phyloP scores from a whole-genome alignment of 352 stramenopile genomes.

The Pythium phragmiticola region DNA sequence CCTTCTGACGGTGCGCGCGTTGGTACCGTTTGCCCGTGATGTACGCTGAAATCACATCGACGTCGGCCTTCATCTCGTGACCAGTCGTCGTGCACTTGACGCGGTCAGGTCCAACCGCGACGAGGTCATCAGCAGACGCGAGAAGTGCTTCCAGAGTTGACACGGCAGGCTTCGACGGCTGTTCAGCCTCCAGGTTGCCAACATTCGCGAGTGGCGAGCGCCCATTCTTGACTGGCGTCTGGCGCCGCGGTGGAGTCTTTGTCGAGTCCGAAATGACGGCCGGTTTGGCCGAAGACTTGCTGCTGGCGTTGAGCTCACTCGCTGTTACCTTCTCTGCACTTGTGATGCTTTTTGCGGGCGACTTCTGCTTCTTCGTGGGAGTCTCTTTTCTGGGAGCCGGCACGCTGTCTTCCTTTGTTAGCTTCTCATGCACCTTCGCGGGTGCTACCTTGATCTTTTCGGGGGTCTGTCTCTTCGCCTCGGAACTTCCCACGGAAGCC shows the following conservation, averaged over 20 bases:
- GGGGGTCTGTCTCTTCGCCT: background rate
- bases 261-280: background rate
- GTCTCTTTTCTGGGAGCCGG: background rate
- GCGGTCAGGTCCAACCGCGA: slow-evolving; percentile 42
- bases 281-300: background rate
- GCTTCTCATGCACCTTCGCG: background rate
- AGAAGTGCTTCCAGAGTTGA: slow-evolving; percentile 44
- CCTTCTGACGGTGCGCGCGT: slow-evolving; percentile 36
- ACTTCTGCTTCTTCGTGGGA: background rate
- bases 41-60: slow-evolving; percentile 48
- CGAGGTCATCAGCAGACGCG: slow-evolving; percentile 36
- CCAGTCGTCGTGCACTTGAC: slow-evolving; percentile 61
- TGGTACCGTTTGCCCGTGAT: slow-evolving; percentile 61
- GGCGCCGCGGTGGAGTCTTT: background rate
- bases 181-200: slow-evolving; percentile 6
- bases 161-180: background rate
- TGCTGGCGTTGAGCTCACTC: background rate
- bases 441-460: background rate
- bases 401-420: background rate
- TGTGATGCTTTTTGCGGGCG: slow-evolving; percentile 1
- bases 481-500: background rate
- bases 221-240: slow-evolving; percentile 5
- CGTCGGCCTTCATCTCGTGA: slow-evolving; percentile 68
- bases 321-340: background rate
- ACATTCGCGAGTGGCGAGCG: slow-evolving; percentile 20